These are phyloP conservation scores for Simplicillium aogashimaense DNA, from an alignment of 2,329 filamentous ascomycete genomes.

Conservation along the genomic window DNA sequence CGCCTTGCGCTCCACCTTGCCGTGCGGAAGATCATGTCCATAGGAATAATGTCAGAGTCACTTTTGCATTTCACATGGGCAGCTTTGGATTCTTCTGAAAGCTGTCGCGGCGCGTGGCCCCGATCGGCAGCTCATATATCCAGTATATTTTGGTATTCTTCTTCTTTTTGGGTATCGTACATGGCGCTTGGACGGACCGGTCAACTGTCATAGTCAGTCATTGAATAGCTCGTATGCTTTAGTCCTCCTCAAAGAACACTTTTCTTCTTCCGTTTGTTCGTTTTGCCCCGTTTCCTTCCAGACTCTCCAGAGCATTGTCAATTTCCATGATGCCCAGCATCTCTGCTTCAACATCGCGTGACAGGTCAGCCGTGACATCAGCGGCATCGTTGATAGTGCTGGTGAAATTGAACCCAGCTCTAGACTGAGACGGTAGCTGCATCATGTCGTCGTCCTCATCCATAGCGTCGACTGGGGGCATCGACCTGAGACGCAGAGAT, in stretches of 20 bases:
- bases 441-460: slow-evolving; percentile 11
- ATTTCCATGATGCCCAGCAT: slow-evolving; percentile 59
- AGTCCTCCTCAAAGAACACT: slow-evolving; percentile 38
- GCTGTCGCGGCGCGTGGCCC: too few species aligned
- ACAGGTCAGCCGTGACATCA: slow-evolving; percentile 38
- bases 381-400: slow-evolving; percentile 42
- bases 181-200: too few species aligned
- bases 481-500: slow-evolving; percentile 20
- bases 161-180: slow-evolving; percentile 28
- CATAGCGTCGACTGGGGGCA: slow-evolving; percentile 15
- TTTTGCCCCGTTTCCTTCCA: slow-evolving; percentile 32
- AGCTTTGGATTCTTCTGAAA: too few species aligned
- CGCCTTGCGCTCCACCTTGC: slow-evolving; percentile 69
- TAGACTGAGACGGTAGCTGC: slow-evolving; percentile 18
- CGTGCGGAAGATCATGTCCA: slow-evolving; percentile 38
- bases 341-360: slow-evolving; percentile 46
- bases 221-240: slow-evolving; percentile 11
- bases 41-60: slow-evolving; percentile 4
- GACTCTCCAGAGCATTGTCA: slow-evolving; percentile 45
- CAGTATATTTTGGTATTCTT: slow-evolving; percentile 2
- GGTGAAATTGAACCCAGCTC: slow-evolving; percentile 38
- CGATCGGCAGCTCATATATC: not conserved
- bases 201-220: slow-evolving; percentile 9
- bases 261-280: slow-evolving; percentile 37
- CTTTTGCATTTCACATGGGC: not conserved